phyloP scores from a whole-genome alignment of 2,329 filamentous ascomycete species.

The Epichloe gansuensis region DNA sequence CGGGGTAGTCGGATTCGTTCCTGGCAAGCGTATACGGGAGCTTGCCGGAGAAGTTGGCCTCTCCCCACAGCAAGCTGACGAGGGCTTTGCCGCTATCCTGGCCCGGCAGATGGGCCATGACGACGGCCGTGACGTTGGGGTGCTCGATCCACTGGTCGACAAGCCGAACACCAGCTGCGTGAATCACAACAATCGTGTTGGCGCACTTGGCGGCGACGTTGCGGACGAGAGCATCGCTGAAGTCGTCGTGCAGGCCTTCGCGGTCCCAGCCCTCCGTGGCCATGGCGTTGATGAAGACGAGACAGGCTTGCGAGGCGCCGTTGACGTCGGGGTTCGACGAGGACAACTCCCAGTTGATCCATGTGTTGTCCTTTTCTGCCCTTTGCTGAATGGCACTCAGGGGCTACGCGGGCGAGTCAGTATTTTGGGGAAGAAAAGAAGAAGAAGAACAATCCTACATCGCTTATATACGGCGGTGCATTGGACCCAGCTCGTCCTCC shows the following conservation, averaged over 20 bases:
- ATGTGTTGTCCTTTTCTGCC: conserved; percentile 40
- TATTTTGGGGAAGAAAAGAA: neutral
- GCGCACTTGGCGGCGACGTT: conserved; percentile 47
- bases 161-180: conserved; percentile 49
- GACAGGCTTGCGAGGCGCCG: conserved; percentile 44
- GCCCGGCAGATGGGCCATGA: conserved; percentile 53
- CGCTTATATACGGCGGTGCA: conserved; percentile 35
- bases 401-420: conserved; percentile 24
- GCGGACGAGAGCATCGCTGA: conserved; percentile 45
- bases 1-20: conserved; percentile 37
- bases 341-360: conserved; percentile 36
- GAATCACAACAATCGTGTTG: conserved; percentile 52
- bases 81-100: conserved; percentile 51
- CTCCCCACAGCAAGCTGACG: conserved; percentile 45
- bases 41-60: conserved; percentile 40
- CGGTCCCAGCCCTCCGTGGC: conserved; percentile 66
- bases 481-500: conserved; percentile 41
- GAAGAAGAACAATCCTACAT: conserved; percentile 24
- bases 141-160: conserved; percentile 55
- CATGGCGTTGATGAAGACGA: conserved; percentile 75
- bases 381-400: conserved; percentile 45
- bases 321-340: conserved; percentile 23
- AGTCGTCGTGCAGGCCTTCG: conserved; percentile 55
- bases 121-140: conserved; percentile 49
- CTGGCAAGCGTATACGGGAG: conserved; percentile 51